These are phyloP conservation scores for Phylloboletellus chloephorus DNA, from an alignment of 1,284 basidiomycete genomes.

Conservation along the genomic window DNA sequence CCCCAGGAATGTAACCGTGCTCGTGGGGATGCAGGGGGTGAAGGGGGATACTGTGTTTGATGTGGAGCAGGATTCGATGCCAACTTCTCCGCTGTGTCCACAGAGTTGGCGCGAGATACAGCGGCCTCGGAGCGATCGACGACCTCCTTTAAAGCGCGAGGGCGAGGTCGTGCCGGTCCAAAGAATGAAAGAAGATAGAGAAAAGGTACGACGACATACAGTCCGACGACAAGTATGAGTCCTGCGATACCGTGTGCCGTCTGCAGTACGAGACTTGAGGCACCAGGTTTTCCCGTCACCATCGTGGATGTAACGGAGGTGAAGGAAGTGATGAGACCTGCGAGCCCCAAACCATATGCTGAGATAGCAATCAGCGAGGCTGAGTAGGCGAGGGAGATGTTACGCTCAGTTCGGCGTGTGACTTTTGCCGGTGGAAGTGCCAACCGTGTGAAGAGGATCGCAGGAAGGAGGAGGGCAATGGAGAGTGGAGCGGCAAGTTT, in stretches of 20 bases:
- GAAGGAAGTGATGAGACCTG: slow-evolving; percentile 57
- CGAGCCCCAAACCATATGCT: slow-evolving; percentile 59
- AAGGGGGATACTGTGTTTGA: slow-evolving; percentile 35
- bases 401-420: slow-evolving; percentile 19
- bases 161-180: slow-evolving; percentile 14
- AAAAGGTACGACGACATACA: slow-evolving; percentile 53
- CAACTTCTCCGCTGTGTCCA: slow-evolving; percentile 46
- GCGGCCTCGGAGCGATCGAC: slow-evolving; percentile 21
- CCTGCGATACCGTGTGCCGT: slow-evolving; percentile 61
- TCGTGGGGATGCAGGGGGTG: slow-evolving; percentile 44
- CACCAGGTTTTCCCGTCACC: slow-evolving; percentile 31
- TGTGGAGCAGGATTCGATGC: slow-evolving; percentile 35
- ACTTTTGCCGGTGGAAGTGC: slow-evolving; percentile 39
- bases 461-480: slow-evolving; percentile 50
- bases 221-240: slow-evolving; percentile 52
- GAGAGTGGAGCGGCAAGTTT: slow-evolving; percentile 64
- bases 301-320: slow-evolving; percentile 40
- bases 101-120: slow-evolving; percentile 36
- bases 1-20: slow-evolving; percentile 49
- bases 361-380: slow-evolving; percentile 39
- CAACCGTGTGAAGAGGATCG: slow-evolving; percentile 50
- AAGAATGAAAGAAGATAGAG: slow-evolving; percentile 36
- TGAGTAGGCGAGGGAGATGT: slow-evolving; percentile 32
- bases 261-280: slow-evolving; percentile 37
- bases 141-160: slow-evolving; percentile 20